Evolutionary conservation across 371 early-diverging fungal genomes (phyloP), one percentile per base, ranked within the genome.

Genomic region (Rhizopus microsporus): DNA sequence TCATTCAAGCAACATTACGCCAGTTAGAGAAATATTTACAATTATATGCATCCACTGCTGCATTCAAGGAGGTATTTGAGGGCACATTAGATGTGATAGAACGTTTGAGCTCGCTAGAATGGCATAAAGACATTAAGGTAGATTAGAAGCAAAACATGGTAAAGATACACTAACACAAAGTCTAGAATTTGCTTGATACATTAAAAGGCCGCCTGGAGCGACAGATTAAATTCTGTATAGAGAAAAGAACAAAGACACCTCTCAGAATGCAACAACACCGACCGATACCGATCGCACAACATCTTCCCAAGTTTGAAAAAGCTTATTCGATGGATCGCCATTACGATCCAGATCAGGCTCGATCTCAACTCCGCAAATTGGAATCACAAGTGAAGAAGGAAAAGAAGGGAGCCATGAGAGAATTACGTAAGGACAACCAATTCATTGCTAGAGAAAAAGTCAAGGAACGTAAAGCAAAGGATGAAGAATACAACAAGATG

Each of bases 391-490:
- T 88, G 73, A 92, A 90, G 81, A 88, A 91, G 74, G 97, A 97
- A 72, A 77, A 81, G 74, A 92, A 94, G 76, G 96, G 97, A 15
- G 96, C 96, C 4, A 80, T 93, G 38, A 88, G 97, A 39, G 97
- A 98, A 73, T 72, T 98, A 59, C 89, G 95, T 52, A 93, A 95
- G 74, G 99, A 98, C 72, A 87, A 88, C 35, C 83, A 83, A 69
- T 98, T 96, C 61, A 65, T 97, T 42, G 91, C 93, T 15, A 72
- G 86, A 35, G 87, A 91, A 73, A 80, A 85, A 59, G 71, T 89
- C 16, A 74, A 76, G 62, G 82, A 82, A 56, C 82, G 78, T 54
- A 87, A 87, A 65, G 87, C 87, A 59, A 88, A 88, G 84, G 97
- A 96, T 70, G 74, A 51, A 5, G 83, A 72, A 35, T 97, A 98